Evolutionary conservation across 352 stramenopile genomes (phyloP).

Genomic region (Pythium chondricola): DNA sequence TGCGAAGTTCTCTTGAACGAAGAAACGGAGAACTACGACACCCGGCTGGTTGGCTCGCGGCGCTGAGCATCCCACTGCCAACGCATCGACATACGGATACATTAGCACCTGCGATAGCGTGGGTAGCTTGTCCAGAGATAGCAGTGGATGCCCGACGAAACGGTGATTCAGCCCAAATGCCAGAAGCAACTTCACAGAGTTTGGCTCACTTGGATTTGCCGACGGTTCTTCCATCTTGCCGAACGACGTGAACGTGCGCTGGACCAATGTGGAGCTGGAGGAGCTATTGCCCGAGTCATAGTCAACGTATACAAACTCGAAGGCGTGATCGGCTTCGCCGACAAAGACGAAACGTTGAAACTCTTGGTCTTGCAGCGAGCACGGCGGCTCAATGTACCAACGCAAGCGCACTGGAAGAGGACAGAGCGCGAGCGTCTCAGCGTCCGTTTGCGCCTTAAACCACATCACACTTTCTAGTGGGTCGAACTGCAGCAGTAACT

Average conservation of each 20-base stretch:
- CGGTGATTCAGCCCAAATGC: slow-evolving; percentile 18
- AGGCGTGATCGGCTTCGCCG: slow-evolving; percentile 18
- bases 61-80: slow-evolving; percentile 5
- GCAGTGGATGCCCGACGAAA: slow-evolving; percentile 1
- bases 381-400: slow-evolving; percentile 20
- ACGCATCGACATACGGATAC: background rate
- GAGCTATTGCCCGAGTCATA: background rate
- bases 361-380: background rate
- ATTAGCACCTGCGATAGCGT: background rate
- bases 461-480: slow-evolving; percentile 6
- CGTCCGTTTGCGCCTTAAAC: slow-evolving; percentile 13
- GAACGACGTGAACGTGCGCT: slow-evolving; percentile 9
- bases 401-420: background rate
- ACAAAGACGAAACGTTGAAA: slow-evolving; percentile 16
- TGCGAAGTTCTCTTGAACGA: slow-evolving; percentile 9
- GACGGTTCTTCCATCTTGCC: background rate
- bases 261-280: background rate
- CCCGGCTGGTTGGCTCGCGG: background rate
- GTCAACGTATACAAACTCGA: slow-evolving; percentile 20
- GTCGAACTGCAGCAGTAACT: background rate
- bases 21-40: slow-evolving; percentile 11
- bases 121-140: background rate
- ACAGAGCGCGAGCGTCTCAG: slow-evolving; percentile 2
- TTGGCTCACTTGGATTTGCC: too few species aligned
- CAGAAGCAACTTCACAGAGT: background rate